Percentiles rank a stretch among this genome's conserved stretches.
Conservation (phyloP, 2,329 filamentous ascomycete genomes). For the Cadophora malorum region DNA sequence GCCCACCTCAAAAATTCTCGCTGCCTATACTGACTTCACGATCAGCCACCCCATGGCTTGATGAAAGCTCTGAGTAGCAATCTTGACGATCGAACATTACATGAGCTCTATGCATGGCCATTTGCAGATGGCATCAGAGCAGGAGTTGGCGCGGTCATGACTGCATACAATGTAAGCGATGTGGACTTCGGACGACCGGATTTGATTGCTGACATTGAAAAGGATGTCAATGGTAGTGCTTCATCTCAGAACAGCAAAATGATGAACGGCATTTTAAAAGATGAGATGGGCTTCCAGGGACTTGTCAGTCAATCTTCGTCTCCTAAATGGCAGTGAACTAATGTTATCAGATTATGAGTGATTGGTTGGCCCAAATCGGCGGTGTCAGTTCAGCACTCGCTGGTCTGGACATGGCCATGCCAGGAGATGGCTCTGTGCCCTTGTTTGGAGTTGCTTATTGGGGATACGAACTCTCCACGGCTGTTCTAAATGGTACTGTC, state of each 20-base stretch:
- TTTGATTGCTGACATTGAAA: neutral
- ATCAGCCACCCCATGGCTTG: constrained; percentile 41
- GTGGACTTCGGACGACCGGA: neutral
- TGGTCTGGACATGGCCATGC: constrained; percentile 75
- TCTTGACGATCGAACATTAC: constrained; percentile 64
- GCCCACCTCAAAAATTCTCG: no score
- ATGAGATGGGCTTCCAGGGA: constrained; percentile 76
- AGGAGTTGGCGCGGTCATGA: constrained; percentile 83
- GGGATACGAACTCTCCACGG: constrained; percentile 57
- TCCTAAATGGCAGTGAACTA: neutral
- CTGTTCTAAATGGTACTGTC: constrained; percentile 62
- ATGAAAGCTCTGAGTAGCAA: constrained; percentile 51
- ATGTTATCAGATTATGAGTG: constrained; percentile 64
- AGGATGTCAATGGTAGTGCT: constrained; percentile 67
- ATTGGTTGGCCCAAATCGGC: constrained; percentile 70
- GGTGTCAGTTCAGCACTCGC: constrained; percentile 65
- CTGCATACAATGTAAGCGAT: constrained; percentile 66
- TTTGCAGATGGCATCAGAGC: constrained; percentile 66
- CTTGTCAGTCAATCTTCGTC: constrained; percentile 31
- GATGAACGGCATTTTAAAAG: constrained; percentile 73
- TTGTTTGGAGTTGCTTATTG: constrained; percentile 56
- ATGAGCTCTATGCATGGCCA: constrained; percentile 66
- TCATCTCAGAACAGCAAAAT: constrained; percentile 72
- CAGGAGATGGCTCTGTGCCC: constrained; percentile 61
- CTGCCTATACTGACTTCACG: neutral